Evolutionary conservation across 305 asterid species (phyloP).

Genomic region (Solanum hybrid): DNA sequence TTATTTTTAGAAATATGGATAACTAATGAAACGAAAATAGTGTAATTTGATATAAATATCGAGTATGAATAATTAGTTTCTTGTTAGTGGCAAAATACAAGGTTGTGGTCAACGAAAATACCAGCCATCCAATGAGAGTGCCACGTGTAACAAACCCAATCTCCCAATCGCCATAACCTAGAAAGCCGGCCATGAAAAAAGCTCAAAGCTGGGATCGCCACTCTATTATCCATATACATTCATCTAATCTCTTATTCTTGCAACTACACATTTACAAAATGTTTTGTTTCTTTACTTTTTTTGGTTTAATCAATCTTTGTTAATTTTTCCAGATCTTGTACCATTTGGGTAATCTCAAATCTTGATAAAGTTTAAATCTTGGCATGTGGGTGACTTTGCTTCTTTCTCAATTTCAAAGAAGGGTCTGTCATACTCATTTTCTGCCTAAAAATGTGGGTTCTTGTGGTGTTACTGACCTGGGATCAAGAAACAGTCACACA

Average conservation of each 20-base stretch:
- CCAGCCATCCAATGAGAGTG: background rate
- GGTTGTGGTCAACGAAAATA: background rate
- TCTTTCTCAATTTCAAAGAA: conserved; percentile 5
- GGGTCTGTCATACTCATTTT: background rate
- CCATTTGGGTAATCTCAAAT: background rate
- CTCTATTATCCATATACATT: conserved; percentile 20
- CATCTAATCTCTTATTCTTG: conserved; percentile 22
- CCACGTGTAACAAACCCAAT: conserved; percentile 20
- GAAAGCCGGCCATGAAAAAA: conserved; percentile 29
- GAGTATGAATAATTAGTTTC: background rate
- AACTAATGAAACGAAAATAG: no score
- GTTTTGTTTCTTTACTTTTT: background rate
- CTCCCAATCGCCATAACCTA: conserved; percentile 25
- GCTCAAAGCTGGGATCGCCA: conserved; percentile 30
- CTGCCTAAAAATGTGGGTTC: conserved; percentile 4
- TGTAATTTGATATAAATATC: no score
- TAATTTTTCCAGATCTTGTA: background rate
- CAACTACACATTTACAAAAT: conserved; percentile 35
- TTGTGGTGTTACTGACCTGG: conserved; percentile 11
- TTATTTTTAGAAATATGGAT: no score
- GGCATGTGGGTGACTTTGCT: conserved; percentile 18
- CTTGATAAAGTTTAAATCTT: conserved; percentile 13
- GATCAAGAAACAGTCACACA: conserved; percentile 14
- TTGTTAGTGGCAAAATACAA: background rate
- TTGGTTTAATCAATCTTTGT: background rate